Conservation (phyloP, 1,284 basidiomycete species). For the Austroboletus niveus region DNA sequence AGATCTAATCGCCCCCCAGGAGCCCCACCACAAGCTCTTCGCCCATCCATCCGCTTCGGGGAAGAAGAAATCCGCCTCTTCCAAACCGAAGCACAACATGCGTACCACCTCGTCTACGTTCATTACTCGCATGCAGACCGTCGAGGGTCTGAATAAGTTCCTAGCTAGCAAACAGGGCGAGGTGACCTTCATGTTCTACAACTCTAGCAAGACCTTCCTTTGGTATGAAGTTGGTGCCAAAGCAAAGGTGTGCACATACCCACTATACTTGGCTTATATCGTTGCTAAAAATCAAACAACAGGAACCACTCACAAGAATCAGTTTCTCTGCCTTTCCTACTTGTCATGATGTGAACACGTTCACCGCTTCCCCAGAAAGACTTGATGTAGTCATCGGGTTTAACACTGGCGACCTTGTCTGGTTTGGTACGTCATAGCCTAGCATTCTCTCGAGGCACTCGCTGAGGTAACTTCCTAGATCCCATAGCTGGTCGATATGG, state of each 20-base stretch:
- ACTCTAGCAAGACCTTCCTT: slow-evolving; percentile 73
- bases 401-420: slow-evolving; percentile 87
- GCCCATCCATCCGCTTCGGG: slow-evolving; percentile 41
- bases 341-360: slow-evolving; percentile 84
- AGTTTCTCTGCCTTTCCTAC: slow-evolving; percentile 86
- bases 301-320: slow-evolving; percentile 87
- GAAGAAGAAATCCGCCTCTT: slow-evolving; percentile 59
- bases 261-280: slow-evolving; percentile 1
- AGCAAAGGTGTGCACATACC: slow-evolving; percentile 57
- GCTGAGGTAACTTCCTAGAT: slow-evolving; percentile 44
- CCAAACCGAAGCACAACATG: slow-evolving; percentile 85
- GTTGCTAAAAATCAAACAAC: slow-evolving; percentile 4
- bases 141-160: slow-evolving; percentile 72
- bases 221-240: slow-evolving; percentile 82
- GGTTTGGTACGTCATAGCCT: slow-evolving; percentile 64
- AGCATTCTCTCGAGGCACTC: neutral
- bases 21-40: slow-evolving; percentile 46
- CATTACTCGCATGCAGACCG: slow-evolving; percentile 79
- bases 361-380: slow-evolving; percentile 74
- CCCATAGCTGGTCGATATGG: slow-evolving; percentile 83
- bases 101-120: slow-evolving; percentile 87
- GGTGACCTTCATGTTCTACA: slow-evolving; percentile 81
- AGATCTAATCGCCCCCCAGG: slow-evolving; percentile 36
- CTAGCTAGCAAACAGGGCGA: slow-evolving; percentile 82
- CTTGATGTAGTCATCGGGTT: slow-evolving; percentile 95